Evolutionary conservation across 345 rosid species (phyloP), one percentile per base, ranked within the genome.

Genomic region (Hibiscus tridactylites): DNA sequence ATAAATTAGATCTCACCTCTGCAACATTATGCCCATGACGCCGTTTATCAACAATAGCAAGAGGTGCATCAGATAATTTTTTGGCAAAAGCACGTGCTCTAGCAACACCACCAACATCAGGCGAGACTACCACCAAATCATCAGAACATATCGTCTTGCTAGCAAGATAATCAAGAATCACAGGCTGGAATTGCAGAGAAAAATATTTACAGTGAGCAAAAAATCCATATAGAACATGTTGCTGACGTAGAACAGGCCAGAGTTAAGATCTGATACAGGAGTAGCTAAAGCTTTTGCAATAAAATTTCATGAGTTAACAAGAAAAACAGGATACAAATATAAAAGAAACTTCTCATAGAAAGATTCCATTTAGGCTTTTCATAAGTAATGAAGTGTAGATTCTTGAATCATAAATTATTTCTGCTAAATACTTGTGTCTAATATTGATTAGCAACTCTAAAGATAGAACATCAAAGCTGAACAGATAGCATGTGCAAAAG

Each of bases 41-140:
- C 75, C 97, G 86, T 85, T 94, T 91, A 83, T 94, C 98, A 65
- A 94, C 98, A 81, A 94, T 91, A 13, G 98, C 98, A 65, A 94
- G 86, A 72, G 97, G 98, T 46, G 98, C 98, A 81, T 94, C 97
- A 17, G 96, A 90, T 68, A 94, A 79, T 74, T 94, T 94, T 83
- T 94, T 94, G 65, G 98, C 95, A 80, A 91, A 94, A 49, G 96
- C 88, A 12, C 96, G 96, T 77, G 98, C 98, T 56, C 98, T 86
- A 4, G 98, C 95, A 9, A 94, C 97, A 21, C 98, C 98, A 76
- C 98, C 98, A 79, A 94, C 98, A 75, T 94, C 98, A 66, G 97
- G 98, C 10, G 97, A 94, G 84, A 94, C 98, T 67, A 94, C 97
- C 61, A 94, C 93, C 82, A 94, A 80, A 83, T 94, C 97, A 75